Base-by-base conservation (phyloP, 192 early-diverging fungal genomes). In the Coemansia sp. region DNA sequence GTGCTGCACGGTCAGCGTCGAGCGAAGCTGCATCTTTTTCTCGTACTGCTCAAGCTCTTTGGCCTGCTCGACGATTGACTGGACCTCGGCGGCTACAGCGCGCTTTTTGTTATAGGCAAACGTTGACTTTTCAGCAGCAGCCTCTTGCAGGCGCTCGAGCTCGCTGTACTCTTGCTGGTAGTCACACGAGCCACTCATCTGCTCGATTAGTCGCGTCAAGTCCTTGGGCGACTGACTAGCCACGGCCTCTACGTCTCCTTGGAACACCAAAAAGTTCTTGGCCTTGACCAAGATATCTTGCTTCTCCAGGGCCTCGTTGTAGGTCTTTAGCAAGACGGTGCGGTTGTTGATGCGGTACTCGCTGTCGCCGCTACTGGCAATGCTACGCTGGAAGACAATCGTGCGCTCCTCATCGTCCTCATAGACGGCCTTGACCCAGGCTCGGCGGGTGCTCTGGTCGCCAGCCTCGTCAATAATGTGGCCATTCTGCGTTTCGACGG, bases 241-340 rank as follows among this genome's bases (percentile, higher is more conserved):
- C 20, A 99, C 91, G 11, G 94, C 89, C 71, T 99, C 98, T 5
- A 99, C 94, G 85, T 99, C 97, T 52, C 97, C 97, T 88, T 98
- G 96, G 74, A 99, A 98, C 3, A 99, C 98, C 55, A 99, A 86
- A 86, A 99, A 99, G 82, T 99, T 99, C 42, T 91, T 87, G 1
- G 97, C 96, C 71, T 95, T 97, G 67, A 98, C 91, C 18, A 98
- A 83, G 63, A 99, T 97, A 66, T 96, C 95, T 79, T 97, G 89
- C 49, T 87, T 72, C 74, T 96, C 95, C 24, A 99, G 82, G 0
- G 84, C 71, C 27, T 82, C 73, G 72, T 90, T 92, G 85, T 99
- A 99, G n/a, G 87, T 78, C 4, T 84, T 77, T 80, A 89, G 93
- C 5, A 88, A 78, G 9, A 97, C 94, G 0, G 70, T 74, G 42